Evolutionary conservation across 2,329 filamentous ascomycete genomes (phyloP), one percentile per base, ranked within the genome.

Genomic region (Geoglossum cookeanum): DNA sequence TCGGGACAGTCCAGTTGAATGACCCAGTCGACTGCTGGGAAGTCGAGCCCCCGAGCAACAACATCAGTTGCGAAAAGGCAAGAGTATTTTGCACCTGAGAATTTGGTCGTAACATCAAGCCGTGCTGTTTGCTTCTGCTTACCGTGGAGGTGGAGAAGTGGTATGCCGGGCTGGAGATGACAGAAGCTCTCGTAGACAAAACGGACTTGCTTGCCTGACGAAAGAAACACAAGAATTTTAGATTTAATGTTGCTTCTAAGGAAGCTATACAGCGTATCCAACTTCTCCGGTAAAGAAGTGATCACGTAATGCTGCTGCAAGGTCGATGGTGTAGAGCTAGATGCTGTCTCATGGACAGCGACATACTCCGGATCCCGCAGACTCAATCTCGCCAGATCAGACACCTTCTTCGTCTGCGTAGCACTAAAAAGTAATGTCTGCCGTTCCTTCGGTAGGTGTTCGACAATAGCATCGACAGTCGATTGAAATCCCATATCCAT

Each of bases 1-100:
- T 98, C 92, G 0, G 92, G 92, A 62, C 87, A 94, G 68, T 98
- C 92, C n/a, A 87, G 78, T 67, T 98, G 92, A n/a, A 98, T 88
- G 4, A 98, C 92, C 85, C 92, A 98, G 68, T 98, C 92, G 0
- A 98, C 92, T 2, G 89, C 84, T 0, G 92, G 92, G 66, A 98
- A 97, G 68, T 98, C 92, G 11, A 98, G 78, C 61, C 92, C 92
- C 68, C 92, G 80, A 0, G 92, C 92, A 3, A 94, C 89, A 4
- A 98, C 88, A 66, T 98, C 92, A 0, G 92, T 98, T 1, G 92
- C 88, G 67, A 98, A 95, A 0, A 98, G 76, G 66, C 92, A 96
- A 0, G 87, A 84, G 58, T 87, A 77, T 65, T 92, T 88, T 1
- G 90, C 80, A 0, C 82, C 75, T 0, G 86, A 83, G 68, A 96